Evolutionary conservation across 2,329 filamentous ascomycete genomes (phyloP).

Genomic region (Lachnellula arida): DNA sequence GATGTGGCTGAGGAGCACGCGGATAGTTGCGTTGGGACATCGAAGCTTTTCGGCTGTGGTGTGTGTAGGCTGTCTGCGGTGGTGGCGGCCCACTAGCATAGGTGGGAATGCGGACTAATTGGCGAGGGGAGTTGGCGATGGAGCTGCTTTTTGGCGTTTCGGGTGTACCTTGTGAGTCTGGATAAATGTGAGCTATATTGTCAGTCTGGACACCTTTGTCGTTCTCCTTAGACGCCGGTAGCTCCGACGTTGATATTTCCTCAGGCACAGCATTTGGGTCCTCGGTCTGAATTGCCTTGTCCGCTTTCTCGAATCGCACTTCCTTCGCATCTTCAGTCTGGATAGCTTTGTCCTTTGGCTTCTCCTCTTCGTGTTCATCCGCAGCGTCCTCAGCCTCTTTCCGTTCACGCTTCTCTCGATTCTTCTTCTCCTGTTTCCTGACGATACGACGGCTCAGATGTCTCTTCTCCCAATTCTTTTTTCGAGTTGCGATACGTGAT

Average conservation of each 20-base stretch:
- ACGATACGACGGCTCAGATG: conserved; percentile 36
- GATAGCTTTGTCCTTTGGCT: conserved; percentile 25
- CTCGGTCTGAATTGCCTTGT: conserved; percentile 26
- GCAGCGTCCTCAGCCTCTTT: conserved; percentile 39
- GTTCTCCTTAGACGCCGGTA: conserved; percentile 9
- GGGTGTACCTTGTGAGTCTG: conserved; percentile 19
- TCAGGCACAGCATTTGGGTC: conserved; percentile 4
- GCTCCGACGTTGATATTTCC: not conserved
- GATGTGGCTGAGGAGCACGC: conserved; percentile 30
- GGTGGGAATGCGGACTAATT: not conserved
- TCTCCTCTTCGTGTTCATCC: conserved; percentile 34
- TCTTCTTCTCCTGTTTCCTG: conserved; percentile 38
- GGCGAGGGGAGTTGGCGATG: conserved; percentile 8
- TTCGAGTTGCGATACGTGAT: conserved; percentile 43
- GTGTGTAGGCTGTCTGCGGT: conserved; percentile 12
- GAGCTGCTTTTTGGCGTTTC: conserved; percentile 23
- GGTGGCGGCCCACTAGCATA: conserved; percentile 4
- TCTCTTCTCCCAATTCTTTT: conserved; percentile 46
- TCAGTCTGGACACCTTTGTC: conserved; percentile 26
- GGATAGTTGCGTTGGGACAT: conserved; percentile 5
- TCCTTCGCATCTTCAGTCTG: conserved; percentile 23
- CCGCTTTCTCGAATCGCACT: conserved; percentile 11
- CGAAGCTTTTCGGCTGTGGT: conserved; percentile 5
- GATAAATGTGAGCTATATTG: conserved; percentile 6
- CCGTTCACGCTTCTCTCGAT: conserved; percentile 35